Percentiles rank a stretch among this genome's conserved stretches.
phyloP scores from a whole-genome alignment of 345 rosid species.

The Dipteronia dyeriana region DNA sequence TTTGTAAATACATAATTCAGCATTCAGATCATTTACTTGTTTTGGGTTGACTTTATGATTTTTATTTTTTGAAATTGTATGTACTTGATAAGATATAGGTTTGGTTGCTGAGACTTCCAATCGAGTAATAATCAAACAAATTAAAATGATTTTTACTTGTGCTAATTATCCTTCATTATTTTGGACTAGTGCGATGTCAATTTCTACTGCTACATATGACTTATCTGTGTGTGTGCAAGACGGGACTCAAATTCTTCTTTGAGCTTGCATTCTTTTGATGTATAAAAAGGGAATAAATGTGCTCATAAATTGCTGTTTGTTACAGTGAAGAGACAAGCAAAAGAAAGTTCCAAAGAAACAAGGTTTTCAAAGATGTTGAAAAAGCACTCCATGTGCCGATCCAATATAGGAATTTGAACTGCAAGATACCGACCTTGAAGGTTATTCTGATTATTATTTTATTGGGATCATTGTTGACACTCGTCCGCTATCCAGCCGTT shows the following conservation, averaged over 20 bases:
- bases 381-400: conserved; percentile 55
- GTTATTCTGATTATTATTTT: conserved; percentile 54
- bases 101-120: neutral
- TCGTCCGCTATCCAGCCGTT: conserved; percentile 64
- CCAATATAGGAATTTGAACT: conserved; percentile 58
- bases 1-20: neutral
- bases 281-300: conserved; percentile 7
- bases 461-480: conserved; percentile 57
- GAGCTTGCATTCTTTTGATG: neutral
- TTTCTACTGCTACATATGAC: neutral
- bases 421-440: conserved; percentile 51
- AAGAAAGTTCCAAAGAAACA: conserved; percentile 50
- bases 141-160: neutral
- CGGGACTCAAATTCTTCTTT: neutral
- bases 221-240: neutral
- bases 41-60: neutral
- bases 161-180: neutral
- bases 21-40: too few relatives aligned
- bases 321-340: conserved; percentile 59
- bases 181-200: neutral
- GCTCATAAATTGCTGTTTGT: conserved; percentile 7
- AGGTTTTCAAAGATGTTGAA: conserved; percentile 61
- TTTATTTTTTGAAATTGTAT: neutral
- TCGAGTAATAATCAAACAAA: neutral
- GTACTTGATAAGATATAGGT: neutral